phyloP scores from a whole-genome alignment of 768 basidiomycete species.

The Coprinopsis strossmayeri region DNA sequence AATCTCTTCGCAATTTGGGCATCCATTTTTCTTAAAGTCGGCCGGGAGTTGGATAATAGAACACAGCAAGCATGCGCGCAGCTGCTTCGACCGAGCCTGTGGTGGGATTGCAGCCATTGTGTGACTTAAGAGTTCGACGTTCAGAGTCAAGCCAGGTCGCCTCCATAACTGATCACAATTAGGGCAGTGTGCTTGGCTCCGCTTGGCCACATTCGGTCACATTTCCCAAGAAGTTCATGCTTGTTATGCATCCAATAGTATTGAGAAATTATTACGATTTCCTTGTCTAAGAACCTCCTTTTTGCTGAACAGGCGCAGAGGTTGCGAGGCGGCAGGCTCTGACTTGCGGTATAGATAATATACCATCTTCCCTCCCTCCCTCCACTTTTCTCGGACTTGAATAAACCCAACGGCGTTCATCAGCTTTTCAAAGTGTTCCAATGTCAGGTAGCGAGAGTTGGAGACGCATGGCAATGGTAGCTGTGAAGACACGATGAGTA shows the following conservation, averaged over 20 bases:
- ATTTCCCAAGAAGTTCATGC: not conserved
- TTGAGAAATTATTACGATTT: constrained; percentile 72
- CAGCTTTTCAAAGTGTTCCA: constrained; percentile 46
- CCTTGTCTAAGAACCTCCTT: constrained; percentile 56
- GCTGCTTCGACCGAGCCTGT: constrained; percentile 60
- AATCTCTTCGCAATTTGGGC: constrained; percentile 96
- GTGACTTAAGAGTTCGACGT: not conserved
- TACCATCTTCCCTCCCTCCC: constrained; percentile 71
- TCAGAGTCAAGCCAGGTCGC: not conserved
- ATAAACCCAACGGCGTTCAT: constrained; percentile 62
- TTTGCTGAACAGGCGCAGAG: constrained; percentile 20
- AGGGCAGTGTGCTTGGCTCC: not conserved
- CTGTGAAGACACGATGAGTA: constrained; percentile 26
- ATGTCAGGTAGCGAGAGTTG: constrained; percentile 80
- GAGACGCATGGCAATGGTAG: constrained; percentile 79
- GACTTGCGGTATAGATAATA: constrained; percentile 77
- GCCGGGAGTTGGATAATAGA: constrained; percentile 79
- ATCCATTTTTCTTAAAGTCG: constrained; percentile 83
- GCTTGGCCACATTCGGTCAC: not conserved
- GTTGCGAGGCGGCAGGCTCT: not conserved
- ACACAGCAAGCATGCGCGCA: constrained; percentile 91
- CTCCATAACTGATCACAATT: not conserved
- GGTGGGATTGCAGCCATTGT: constrained; percentile 39
- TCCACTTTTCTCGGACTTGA: constrained; percentile 55
- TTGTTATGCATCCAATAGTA: constrained; percentile 27